phyloP scores from a whole-genome alignment of 768 basidiomycete genomes.

The Tricholoma sp. region DNA sequence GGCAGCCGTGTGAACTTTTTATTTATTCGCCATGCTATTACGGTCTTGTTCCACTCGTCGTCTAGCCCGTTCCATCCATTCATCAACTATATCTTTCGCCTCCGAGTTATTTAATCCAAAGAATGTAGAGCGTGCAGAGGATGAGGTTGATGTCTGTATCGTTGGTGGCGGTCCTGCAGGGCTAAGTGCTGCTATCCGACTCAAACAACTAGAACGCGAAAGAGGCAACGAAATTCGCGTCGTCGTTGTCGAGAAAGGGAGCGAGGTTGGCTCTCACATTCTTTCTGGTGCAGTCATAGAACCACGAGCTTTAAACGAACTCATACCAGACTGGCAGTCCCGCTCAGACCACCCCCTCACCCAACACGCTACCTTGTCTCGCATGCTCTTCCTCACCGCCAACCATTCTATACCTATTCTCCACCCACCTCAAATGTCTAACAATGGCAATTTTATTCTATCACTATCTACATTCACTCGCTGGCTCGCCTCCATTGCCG shows the following conservation, averaged over 20 bases:
- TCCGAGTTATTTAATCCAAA: conserved; percentile 40
- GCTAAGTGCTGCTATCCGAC: conserved; percentile 88
- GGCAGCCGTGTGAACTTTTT: neutral
- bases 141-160: conserved; percentile 95
- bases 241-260: conserved; percentile 92
- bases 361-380: conserved; percentile 69
- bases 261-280: conserved; percentile 91
- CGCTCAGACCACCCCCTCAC: conserved; percentile 67
- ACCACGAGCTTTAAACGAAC: conserved; percentile 84
- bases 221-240: conserved; percentile 79
- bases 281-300: conserved; percentile 96
- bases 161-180: conserved; percentile 96
- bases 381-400: conserved; percentile 82
- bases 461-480: conserved; percentile 85
- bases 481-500: conserved; percentile 86
- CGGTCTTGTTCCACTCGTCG: neutral
- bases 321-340: conserved; percentile 80
- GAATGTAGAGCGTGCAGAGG: conserved; percentile 75
- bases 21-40: conserved; percentile 9
- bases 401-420: conserved; percentile 74
- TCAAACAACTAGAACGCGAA: conserved; percentile 88
- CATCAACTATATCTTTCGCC: conserved; percentile 2
- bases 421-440: conserved; percentile 96
- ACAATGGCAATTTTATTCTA: conserved; percentile 88
- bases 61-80: conserved; percentile 12